Base-by-base conservation (phyloP, 768 basidiomycete species). In the Boletus vermiculosoides region DNA sequence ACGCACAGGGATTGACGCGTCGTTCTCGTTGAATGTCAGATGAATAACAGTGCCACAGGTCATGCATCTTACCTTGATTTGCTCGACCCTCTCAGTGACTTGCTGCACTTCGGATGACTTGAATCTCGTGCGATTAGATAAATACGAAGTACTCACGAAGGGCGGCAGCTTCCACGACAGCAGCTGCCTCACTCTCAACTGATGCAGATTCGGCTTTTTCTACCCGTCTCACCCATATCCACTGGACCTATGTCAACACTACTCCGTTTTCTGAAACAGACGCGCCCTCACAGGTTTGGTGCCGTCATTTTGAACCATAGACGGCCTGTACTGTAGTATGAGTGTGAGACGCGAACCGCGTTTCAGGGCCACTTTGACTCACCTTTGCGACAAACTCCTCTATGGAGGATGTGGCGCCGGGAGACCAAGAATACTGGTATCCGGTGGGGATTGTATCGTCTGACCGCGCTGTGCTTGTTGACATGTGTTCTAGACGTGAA, bases 271-370 rank as follows among this genome's bases (percentile, higher is more conserved):
- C 23, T 37, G 5, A 18, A n/a, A 34, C 22, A 1, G n/a, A 56
- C 39, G 23, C 13, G 15, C 53, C 58, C 83, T 66, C 55, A 89
- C 88, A 42, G 87, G 87, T 69, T 88, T 90, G 0, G 77, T 85
- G 5, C 88, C 88, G 56, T 90, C 86, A 65, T 90, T 82, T 61
- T 87, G 83, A 11, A 89, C 84, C 87, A 90, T 86, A 18, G 87
- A 89, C 1, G 89, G 88, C 51, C 78, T 86, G 60, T 83, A 88
- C 87, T 90, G 5, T 6, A 58, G 5, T 6, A 58, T 11, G 18
- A 10, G 30, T 20, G 55, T 60, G 31, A 56, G 57, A 36, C 8
- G 33, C 11, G 23, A 53, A 39, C 9, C 8, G 2, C 44, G 44
- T 41, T 31, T 33, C 13, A 23, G 52, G 18, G 22, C 15, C 8